Percentiles rank a stretch among this genome's conserved stretches.
Evolutionary conservation across 352 stramenopile species (phyloP).

Genomic region (Lagenidium giganteum): DNA sequence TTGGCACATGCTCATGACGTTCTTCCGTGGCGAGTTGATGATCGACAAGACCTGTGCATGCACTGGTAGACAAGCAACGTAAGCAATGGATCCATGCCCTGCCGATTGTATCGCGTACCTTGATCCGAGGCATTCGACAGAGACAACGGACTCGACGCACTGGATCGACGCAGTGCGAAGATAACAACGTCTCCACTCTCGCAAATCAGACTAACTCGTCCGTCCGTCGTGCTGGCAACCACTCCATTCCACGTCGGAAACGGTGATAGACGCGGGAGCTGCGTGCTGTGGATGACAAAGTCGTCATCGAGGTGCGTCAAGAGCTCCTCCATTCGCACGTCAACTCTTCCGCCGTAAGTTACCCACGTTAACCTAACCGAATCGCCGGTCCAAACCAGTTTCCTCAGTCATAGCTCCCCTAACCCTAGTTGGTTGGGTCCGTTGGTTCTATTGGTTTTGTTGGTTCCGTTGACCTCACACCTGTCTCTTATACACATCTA

Average conservation of each 20-base stretch:
- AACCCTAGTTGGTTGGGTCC: not conserved
- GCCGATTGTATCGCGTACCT: not conserved
- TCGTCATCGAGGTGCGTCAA: constrained; percentile 16
- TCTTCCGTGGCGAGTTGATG: constrained; percentile 11
- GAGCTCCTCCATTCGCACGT: constrained; percentile 1
- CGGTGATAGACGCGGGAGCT: constrained; percentile 33
- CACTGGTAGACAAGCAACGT: not conserved
- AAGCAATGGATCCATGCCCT: constrained; percentile 3
- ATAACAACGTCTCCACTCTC: constrained; percentile 49
- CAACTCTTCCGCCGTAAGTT: not conserved
- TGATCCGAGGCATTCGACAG: not conserved
- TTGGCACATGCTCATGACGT: constrained; percentile 38
- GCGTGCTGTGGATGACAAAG: constrained; percentile 25
- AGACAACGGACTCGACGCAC: not conserved
- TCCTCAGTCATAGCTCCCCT: not conserved
- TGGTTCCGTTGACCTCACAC: not conserved
- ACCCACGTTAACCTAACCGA: not conserved
- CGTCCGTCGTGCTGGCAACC: constrained; percentile 7
- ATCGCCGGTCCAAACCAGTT: not conserved
- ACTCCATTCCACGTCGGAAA: constrained; percentile 63
- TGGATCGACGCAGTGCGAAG: constrained; percentile 14
- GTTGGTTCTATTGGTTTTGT: not conserved
- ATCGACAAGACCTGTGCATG: constrained; percentile 24
- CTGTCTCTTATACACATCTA: too few species aligned
- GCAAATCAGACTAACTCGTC: constrained; percentile 36